Evolutionary conservation across 192 early-diverging fungal species (phyloP).

Genomic region (Jimgerdemannia lactiflua): DNA sequence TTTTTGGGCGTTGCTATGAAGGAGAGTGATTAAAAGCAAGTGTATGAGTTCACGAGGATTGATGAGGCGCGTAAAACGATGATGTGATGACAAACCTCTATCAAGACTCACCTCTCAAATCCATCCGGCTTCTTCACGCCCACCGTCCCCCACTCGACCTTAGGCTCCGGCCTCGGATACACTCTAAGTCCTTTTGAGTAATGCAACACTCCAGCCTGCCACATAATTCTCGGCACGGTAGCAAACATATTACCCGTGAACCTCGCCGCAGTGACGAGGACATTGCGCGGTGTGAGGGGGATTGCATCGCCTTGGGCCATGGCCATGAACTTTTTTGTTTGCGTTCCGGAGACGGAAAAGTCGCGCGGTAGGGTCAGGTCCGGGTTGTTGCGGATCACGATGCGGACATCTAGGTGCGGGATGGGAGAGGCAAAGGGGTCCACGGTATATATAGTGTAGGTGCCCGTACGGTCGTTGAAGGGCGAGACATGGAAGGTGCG

Average conservation of each 20-base stretch:
- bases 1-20: conserved; percentile 12
- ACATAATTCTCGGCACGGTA: conserved; percentile 54
- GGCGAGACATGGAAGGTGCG: conserved; percentile 34
- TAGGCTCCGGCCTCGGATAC: conserved; percentile 46
- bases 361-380: not conserved
- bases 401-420: conserved; percentile 5
- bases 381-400: conserved; percentile 4
- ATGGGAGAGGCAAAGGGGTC: not conserved
- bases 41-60: not conserved
- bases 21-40: not conserved
- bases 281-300: conserved; percentile 1
- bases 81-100: not conserved
- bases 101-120: not conserved
- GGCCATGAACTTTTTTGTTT: conserved; percentile 23
- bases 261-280: conserved; percentile 22
- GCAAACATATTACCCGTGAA: conserved; percentile 49
- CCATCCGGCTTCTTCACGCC: not conserved
- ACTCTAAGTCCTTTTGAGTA: conserved; percentile 40
- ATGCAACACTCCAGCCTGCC: conserved; percentile 42
- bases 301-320: conserved; percentile 12
- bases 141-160: conserved; percentile 1
- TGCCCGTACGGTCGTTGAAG: conserved; percentile 29
- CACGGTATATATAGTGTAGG: conserved; percentile 12
- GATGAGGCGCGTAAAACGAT: not conserved
- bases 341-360: not conserved